These are phyloP conservation scores for Naganishia vaughanmartiniae DNA, from an alignment of 768 basidiomycete genomes.

Conservation along the genomic window DNA sequence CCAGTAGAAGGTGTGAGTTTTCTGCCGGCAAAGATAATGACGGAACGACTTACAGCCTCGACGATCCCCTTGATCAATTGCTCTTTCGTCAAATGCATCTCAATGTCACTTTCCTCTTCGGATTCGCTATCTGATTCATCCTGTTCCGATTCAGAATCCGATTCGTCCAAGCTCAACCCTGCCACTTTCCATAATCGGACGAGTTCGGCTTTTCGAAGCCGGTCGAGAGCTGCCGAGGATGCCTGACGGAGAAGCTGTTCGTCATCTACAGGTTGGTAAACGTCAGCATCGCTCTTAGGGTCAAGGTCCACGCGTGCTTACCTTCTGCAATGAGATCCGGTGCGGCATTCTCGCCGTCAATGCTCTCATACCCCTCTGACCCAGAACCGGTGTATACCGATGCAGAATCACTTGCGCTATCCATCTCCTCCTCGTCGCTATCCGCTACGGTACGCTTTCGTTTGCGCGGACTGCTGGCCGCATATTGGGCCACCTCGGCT, in stretches of 20 bases:
- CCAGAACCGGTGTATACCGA: background rate
- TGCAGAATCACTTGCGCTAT: background rate
- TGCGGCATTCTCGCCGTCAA: background rate
- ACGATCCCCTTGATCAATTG: constrained; percentile 49
- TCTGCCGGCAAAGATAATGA: too few relatives aligned
- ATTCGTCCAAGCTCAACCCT: constrained; percentile 41
- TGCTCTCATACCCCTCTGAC: constrained; percentile 7
- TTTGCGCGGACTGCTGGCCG: constrained; percentile 16
- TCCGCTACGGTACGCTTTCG: constrained; percentile 11
- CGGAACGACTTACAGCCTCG: constrained; percentile 38
- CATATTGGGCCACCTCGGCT: constrained; percentile 20
- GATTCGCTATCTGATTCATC: constrained; percentile 6
- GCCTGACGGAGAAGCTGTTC: constrained; percentile 46
- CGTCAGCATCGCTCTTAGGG: background rate
- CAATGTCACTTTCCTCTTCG: constrained; percentile 37
- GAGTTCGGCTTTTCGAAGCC: constrained; percentile 48
- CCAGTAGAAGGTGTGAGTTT: background rate
- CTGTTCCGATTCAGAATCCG: background rate
- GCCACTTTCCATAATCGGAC: constrained; percentile 50
- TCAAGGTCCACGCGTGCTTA: background rate
- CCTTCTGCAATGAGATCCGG: constrained; percentile 6
- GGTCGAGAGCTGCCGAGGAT: constrained; percentile 42
- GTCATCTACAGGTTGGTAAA: constrained; percentile 38
- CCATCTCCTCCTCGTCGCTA: constrained; percentile 6
- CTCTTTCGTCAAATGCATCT: constrained; percentile 43